Conservation (phyloP, 2,329 filamentous ascomycete genomes). For the Stagonosporopsis chrysanthemi region DNA sequence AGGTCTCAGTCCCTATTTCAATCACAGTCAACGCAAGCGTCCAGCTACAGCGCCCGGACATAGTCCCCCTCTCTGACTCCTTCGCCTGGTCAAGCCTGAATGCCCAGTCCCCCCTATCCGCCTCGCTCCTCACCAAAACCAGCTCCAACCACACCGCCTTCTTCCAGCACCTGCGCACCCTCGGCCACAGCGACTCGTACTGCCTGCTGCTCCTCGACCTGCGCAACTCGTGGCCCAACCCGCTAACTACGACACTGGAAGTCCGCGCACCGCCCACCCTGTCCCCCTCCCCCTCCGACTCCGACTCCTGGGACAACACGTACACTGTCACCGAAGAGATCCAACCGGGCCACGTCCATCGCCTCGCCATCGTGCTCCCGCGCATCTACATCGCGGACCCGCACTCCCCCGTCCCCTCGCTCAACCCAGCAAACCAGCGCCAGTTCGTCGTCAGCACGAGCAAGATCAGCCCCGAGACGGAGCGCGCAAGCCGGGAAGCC, state of each 20-base stretch:
- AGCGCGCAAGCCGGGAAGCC: slow-evolving; percentile 78
- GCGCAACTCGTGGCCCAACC: slow-evolving; percentile 87
- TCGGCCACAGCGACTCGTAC: slow-evolving; percentile 64
- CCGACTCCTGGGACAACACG: slow-evolving; percentile 27
- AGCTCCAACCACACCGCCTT: slow-evolving; percentile 56
- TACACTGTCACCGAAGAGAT: slow-evolving; percentile 54
- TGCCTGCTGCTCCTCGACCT: slow-evolving; percentile 84
- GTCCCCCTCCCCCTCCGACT: background rate
- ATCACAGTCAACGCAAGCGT: slow-evolving; percentile 93
- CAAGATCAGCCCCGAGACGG: slow-evolving; percentile 79
- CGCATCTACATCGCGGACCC: slow-evolving; percentile 79
- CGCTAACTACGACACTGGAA: slow-evolving; percentile 71
- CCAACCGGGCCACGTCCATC: slow-evolving; percentile 69
- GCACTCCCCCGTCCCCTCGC: slow-evolving; percentile 76
- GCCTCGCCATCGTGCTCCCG: slow-evolving; percentile 77
- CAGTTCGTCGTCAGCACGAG: slow-evolving; percentile 89
- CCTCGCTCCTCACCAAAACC: slow-evolving; percentile 29
- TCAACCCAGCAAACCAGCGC: slow-evolving; percentile 83
- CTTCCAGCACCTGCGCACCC: slow-evolving; percentile 52
- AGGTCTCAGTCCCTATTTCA: slow-evolving; percentile 79
- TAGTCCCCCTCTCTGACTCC: slow-evolving; percentile 73
- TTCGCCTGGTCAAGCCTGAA: slow-evolving; percentile 68
- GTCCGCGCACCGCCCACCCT: slow-evolving; percentile 43
- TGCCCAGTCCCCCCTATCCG: background rate
- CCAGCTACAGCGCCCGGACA: slow-evolving; percentile 80